Evolutionary conservation across 371 early-diverging fungal genomes (phyloP).

Genomic region (Rhizopus sp.): DNA sequence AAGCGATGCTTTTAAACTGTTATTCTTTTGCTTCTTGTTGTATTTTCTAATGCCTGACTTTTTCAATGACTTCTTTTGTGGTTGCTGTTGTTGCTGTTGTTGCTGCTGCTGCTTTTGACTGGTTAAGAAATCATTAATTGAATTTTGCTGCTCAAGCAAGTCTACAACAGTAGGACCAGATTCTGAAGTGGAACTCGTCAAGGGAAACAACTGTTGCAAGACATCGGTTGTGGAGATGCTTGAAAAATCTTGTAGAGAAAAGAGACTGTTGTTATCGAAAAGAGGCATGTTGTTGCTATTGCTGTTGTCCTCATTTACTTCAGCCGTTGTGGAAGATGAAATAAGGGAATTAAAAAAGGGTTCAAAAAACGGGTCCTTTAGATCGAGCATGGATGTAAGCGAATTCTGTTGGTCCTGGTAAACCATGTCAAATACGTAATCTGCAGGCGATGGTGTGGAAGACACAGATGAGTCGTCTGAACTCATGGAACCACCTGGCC

Average conservation of each 20-base stretch:
- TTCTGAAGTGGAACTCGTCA: neutral
- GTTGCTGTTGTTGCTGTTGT: conserved; percentile 3
- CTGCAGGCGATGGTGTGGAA: conserved; percentile 43
- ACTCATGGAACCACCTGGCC: conserved; percentile 27
- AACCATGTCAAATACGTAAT: conserved; percentile 51
- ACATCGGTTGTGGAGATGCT: conserved; percentile 14
- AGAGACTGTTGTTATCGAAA: conserved; percentile 6
- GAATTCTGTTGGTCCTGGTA: conserved; percentile 30
- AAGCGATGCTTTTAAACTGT: neutral
- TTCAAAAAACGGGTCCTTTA: conserved; percentile 29
- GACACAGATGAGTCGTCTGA: conserved; percentile 47
- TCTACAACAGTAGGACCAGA: conserved; percentile 6
- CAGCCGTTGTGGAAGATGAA: neutral
- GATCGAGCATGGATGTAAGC: conserved; percentile 28
- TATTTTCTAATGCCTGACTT: neutral
- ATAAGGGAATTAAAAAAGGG: conserved; percentile 18
- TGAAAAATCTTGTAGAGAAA: conserved; percentile 18
- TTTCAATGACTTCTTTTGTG: conserved; percentile 12
- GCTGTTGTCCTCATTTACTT: neutral
- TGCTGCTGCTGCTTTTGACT: neutral
- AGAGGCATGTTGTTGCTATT: neutral
- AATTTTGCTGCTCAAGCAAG: conserved; percentile 3
- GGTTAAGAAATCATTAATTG: neutral
- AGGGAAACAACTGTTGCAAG: conserved; percentile 16
- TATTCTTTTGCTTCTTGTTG: conserved; percentile 17